Evolutionary conservation across 441 rosid genomes (phyloP), one percentile per base, ranked within the genome.

Genomic region (Mallotus repandus): DNA sequence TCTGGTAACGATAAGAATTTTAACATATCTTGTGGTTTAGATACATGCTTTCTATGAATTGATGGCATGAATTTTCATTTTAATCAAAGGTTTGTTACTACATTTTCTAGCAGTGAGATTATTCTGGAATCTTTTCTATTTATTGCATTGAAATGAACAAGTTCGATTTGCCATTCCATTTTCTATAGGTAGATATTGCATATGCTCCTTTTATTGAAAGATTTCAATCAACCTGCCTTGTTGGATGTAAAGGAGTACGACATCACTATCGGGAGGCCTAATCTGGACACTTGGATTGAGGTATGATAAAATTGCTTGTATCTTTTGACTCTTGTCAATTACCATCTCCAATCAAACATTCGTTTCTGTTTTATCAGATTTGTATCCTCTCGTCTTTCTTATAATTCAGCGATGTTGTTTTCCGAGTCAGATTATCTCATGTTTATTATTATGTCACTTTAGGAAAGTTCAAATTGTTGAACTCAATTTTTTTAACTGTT

Each of bases 171-270:
- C 43, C 53, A 22, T 50, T 49, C 5, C 74, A 58, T 61, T 54
- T 9, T 60, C 22, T 45, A 18, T 74, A 88, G 97, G 96, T 84
- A 64, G 96, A 91, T 81, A 85, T 88, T 61, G 94, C 92, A 52
- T 89, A 86, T 81, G 87, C 77, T 72, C 97, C 98, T 58, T 91
- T 89, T 72, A 84, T 91, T 3, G 97, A 90, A 78, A 83, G 97
- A 67, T 88, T 68, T 58, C 81, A n/a, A n/a, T n/a, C n/a, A 43
- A 52, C 90, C 88, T 21, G 84, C 81, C 57, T 79, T 88, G 55
- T 79, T 64, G 56, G 90, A 91, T 53, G 84, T 82, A 22, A 86
- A 82, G 80, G 70, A 84, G 19, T 83, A 79, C 32, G 93, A 91
- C 73, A 79, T 89, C 18, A 89, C 90, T 32, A 79, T 63, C 13